Evolutionary conservation across 1,139 yeast species (phyloP), one percentile per base, ranked within the genome.

Genomic region (Taiozyma sp.): DNA sequence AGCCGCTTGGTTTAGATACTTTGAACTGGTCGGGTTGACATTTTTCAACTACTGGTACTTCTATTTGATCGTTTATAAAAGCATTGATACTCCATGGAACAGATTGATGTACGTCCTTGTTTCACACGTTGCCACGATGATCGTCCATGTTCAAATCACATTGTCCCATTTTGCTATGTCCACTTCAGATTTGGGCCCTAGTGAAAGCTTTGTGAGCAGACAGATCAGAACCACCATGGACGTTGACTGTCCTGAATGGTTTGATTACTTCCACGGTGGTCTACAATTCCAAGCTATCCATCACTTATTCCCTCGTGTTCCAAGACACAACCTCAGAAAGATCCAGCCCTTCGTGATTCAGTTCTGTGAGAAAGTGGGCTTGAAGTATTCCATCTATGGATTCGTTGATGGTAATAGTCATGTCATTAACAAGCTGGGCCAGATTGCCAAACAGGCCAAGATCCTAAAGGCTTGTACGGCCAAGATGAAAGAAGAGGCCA

Each of bases 151-250:
- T 16, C 97, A 91, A 67, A 90, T 90, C 69, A 88, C 96, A 0
- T 75, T 90, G 47, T 84, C 93, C 3, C 97, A 90, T 67, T 90
- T 90, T 72, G 96, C 96, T 44, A 91, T 90, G 96, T 87, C 96
- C 1, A 90, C 97, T 0, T 76, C 93, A 5, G 96, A 89, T 62
- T 71, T 90, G 39, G 97, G 97, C 0, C 79, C 81, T 8, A 79
- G 85, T 48, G 97, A 90, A 66, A 77, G 89, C n/a, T 91, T 90
- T 65, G 81, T 86, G 0, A 84, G 86, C 58, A 79, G 93, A 60
- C 97, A 90, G 67, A 65, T 90, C 19, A 76, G 97, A 61, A 90
- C 97, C 1, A 90, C 96, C 6, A 91, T 90, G 97, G 97, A 90
- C 65, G 96, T 90, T 19, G 95, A 87, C 62, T 90, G 97, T 70